Evolutionary conservation across 1,284 basidiomycete species (phyloP), one percentile per base, ranked within the genome.

Genomic region (Trichosporon ovoides): DNA sequence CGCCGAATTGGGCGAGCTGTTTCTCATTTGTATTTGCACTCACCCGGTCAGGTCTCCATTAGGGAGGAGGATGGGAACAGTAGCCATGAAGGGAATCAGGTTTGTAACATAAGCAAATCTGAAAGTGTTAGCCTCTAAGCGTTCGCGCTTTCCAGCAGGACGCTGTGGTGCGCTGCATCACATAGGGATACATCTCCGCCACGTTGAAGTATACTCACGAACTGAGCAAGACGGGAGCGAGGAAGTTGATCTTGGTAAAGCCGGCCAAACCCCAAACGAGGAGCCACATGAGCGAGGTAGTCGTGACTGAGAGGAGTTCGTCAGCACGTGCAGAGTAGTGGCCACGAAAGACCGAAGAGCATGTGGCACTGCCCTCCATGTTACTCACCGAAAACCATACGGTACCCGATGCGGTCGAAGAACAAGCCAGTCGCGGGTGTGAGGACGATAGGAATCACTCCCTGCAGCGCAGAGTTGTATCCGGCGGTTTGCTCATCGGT

Each of bases 371-470:
- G n/a, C n/a, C n/a, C n/a, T n/a, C 28, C 35, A 37, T 13, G 3
- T 37, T 12, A 37, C 35, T 13, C 13, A 38, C 37, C 37, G 37
- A 38, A 38, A n/a, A 71, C 60, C 62, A 75, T 73, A 33, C 71
- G 63, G 57, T 66, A 71, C 3, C 76, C 74, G 56, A 69, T 66
- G 6, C 64, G 55, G 59, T 76, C 74, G 54, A 76, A 75, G 59
- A 70, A 74, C 22, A 65, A 38, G 1, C 78, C 78, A 1, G 74
- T 66, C 0, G 69, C 34, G 0, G 79, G 78, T 0, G 77, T 78
- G 35, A 80, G 64, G 13, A 80, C 68, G 56, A 80, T 80, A 0
- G 79, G 77, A 16, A 80, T 75, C 34, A 80, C 66, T 52, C 74
- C 69, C 18, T 75, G 73, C n/a, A 79, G 59, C 0, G 74, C 70